These are phyloP conservation scores for Camelina hispida DNA, from an alignment of 345 rosid genomes.

Conservation along the genomic window DNA sequence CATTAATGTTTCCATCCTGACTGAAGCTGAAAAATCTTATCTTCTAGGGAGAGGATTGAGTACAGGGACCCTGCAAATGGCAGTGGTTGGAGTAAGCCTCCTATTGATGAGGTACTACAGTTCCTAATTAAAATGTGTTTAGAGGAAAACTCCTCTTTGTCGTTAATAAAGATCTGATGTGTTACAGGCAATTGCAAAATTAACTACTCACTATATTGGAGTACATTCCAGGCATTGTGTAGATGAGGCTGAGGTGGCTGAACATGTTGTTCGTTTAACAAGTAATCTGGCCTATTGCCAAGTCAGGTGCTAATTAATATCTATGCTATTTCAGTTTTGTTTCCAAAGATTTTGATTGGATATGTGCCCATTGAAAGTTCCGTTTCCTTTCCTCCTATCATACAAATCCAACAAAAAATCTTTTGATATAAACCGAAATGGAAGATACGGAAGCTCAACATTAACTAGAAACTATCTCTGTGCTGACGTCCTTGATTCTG, in stretches of 20 bases:
- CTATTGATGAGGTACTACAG: constrained; percentile 73
- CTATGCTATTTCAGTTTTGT: neutral
- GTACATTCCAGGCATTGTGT: constrained; percentile 82
- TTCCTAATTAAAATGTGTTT: neutral
- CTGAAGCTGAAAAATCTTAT: constrained; percentile 20
- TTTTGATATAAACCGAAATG: constrained; percentile 8
- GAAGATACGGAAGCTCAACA: neutral
- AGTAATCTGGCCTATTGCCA: constrained; percentile 79
- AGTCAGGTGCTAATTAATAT: constrained; percentile 54
- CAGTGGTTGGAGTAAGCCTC: constrained; percentile 66
- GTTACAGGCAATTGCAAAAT: constrained; percentile 67
- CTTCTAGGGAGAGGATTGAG: constrained; percentile 69
- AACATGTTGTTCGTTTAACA: constrained; percentile 79
- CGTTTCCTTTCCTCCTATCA: neutral
- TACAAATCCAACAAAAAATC: neutral
- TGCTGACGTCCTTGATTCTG: neutral
- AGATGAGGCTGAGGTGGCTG: constrained; percentile 91
- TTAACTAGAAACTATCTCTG: neutral
- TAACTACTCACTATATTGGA: constrained; percentile 67
- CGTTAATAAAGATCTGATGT: constrained; percentile 11
- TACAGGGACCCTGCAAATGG: constrained; percentile 59
- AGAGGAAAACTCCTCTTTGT: neutral
- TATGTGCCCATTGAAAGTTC: neutral
- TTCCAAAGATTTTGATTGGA: neutral
- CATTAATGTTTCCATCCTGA: constrained; percentile 11